A percentile compares a stretch with the other conserved stretches of the same genome.
Evolutionary conservation across 1,284 basidiomycete genomes (phyloP).

Genomic region (Tilletia horrida): DNA sequence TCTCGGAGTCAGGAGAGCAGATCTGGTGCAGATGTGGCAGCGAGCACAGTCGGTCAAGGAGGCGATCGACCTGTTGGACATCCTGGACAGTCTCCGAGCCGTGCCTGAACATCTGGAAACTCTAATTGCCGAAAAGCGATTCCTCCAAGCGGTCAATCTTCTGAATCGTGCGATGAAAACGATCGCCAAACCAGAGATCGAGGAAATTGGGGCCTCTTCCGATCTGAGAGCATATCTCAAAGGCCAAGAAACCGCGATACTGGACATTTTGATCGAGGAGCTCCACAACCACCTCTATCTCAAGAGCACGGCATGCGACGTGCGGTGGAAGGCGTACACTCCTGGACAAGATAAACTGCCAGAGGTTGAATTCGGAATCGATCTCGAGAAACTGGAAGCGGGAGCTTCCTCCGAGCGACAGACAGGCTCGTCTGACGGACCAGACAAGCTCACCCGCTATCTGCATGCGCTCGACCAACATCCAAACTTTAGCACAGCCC

Average conservation of each 20-base stretch:
- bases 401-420: background rate
- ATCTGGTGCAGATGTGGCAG: conserved; percentile 54
- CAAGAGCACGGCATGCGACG: conserved; percentile 92
- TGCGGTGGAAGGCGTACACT: conserved; percentile 79
- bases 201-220: conserved; percentile 86
- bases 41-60: conserved; percentile 50
- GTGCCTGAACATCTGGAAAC: conserved; percentile 89
- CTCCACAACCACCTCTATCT: conserved; percentile 96
- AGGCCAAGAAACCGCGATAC: conserved; percentile 67
- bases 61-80: conserved; percentile 42
- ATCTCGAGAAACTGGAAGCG: conserved; percentile 1
- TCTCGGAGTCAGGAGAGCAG: conserved; percentile 47
- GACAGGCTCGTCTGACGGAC: conserved; percentile 1
- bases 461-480: conserved; percentile 32
- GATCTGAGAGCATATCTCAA: conserved; percentile 83
- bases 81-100: conserved; percentile 67
- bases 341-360: conserved; percentile 67
- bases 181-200: conserved; percentile 86
- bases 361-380: conserved; percentile 37
- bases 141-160: conserved; percentile 82
- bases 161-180: conserved; percentile 83
- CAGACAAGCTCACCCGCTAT: conserved; percentile 33
- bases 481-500: conserved; percentile 25
- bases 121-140: conserved; percentile 90
- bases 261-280: conserved; percentile 86